phyloP scores from a whole-genome alignment of 768 basidiomycete species.

The Sistotremastrum suecicum region DNA sequence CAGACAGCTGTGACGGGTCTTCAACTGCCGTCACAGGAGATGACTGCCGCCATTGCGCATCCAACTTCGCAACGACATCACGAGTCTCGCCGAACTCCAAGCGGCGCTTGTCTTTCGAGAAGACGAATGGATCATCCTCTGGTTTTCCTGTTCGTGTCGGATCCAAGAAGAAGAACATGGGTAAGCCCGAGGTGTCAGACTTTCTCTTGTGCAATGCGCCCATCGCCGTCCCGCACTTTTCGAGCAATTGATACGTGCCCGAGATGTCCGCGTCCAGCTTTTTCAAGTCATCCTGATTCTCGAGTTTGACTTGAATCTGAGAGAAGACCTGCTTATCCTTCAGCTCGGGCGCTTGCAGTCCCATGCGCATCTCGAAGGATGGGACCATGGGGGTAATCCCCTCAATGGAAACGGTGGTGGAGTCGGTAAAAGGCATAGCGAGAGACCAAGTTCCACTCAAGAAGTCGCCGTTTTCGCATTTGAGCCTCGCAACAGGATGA shows the following conservation, averaged over 20 bases:
- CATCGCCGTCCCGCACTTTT: slow-evolving; percentile 84
- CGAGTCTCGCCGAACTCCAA: slow-evolving; percentile 73
- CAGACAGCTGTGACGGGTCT: slow-evolving; percentile 25
- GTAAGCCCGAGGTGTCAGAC: slow-evolving; percentile 31
- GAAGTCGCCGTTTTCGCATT: slow-evolving; percentile 43
- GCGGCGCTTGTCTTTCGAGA: slow-evolving; percentile 64
- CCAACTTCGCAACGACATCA: slow-evolving; percentile 60
- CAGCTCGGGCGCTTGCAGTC: slow-evolving; percentile 50
- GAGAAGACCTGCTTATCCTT: slow-evolving; percentile 56
- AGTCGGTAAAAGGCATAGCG: slow-evolving; percentile 47
- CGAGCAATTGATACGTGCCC: slow-evolving; percentile 64
- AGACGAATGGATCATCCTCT: slow-evolving; percentile 69
- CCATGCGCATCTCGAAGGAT: slow-evolving; percentile 76
- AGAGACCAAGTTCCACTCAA: slow-evolving; percentile 63
- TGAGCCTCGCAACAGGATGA: slow-evolving; percentile 63
- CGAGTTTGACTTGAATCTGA: slow-evolving; percentile 46
- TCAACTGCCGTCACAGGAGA: slow-evolving; percentile 16
- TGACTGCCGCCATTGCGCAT: slow-evolving; percentile 68
- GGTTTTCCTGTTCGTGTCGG: slow-evolving; percentile 67
- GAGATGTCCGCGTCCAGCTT: slow-evolving; percentile 69
- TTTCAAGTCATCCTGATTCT: slow-evolving; percentile 23
- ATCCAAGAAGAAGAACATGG: slow-evolving; percentile 67
- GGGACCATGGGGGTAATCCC: slow-evolving; percentile 59
- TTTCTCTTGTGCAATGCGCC: slow-evolving; percentile 63
- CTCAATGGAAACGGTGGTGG: slow-evolving; percentile 46